Base-by-base conservation (phyloP, 257 asterid genomes). In the Oldenlandia corymbosa region DNA sequence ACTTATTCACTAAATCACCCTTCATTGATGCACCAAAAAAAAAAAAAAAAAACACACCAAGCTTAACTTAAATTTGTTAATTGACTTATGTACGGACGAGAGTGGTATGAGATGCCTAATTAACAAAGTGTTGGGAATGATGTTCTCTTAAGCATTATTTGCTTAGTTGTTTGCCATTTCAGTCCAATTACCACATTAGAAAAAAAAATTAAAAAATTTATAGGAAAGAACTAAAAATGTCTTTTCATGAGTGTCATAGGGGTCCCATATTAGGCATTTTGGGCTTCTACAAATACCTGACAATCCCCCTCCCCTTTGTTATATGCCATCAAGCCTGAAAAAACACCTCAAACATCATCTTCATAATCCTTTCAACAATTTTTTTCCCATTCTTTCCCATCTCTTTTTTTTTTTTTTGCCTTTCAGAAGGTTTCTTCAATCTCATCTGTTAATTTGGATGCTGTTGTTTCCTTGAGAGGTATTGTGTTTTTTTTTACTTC, bases 211-310 rank as follows among this genome's bases (percentile, higher is more conserved):
- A 45, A n/a, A n/a, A n/a, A n/a, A n/a, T n/a, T n/a, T n/a, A n/a
- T 34, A 34, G 39, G 39, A 12, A 66, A 8, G 5, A 26, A 9
- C 16, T 31, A 17, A 59, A 37, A 53, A 48, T 42, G 62, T 26
- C 48, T 53, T 77, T 73, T 72, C 57, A 72, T 63, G 9, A 76
- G 80, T 83, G 84, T 80, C 83, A 77, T 83, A 69, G 71, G 86
- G 91, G 88, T 46, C 87, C 90, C 79, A 61, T 73, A 31, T 49
- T n/a, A 65, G 48, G 67, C 76, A 34, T 78, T 69, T 79, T 52
- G 31, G 23, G 34, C 75, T 74, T 80, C 85, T 87, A 85, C 84
- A 90, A 82, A 87, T 85, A 85, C 73, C 83, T 1, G 66, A 30
- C 76, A 55, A 66, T 69, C 67, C 41, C 51, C 83, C 67, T 31